A percentile compares a stretch with the other conserved stretches of the same genome.
These are phyloP conservation scores for Irpex sp. DNA, from an alignment of 1,284 basidiomycete species.

Conservation along the genomic window DNA sequence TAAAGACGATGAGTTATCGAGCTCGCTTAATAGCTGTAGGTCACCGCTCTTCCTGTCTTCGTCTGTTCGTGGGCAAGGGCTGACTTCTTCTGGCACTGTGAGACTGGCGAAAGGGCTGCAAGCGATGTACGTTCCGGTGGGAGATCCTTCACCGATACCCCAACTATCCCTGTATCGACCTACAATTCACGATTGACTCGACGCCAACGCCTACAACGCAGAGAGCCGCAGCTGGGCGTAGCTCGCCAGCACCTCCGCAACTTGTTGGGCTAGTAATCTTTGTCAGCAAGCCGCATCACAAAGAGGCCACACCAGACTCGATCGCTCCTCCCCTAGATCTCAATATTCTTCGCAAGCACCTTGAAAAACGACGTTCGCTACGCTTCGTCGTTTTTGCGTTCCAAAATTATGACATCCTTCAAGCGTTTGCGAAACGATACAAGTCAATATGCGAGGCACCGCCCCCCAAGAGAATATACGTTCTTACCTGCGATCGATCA, in stretches of 20 bases:
- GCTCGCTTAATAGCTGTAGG: neutral
- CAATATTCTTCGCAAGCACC: neutral
- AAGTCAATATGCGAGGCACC: neutral
- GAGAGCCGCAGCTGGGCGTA: too few species aligned
- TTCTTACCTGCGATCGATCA: too few species aligned
- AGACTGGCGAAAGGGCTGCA: too few species aligned
- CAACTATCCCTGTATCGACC: too few species aligned
- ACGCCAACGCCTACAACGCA: too few species aligned
- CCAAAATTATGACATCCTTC: neutral
- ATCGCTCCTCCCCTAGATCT: neutral
- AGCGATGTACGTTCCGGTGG: too few species aligned
- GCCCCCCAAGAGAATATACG: too few species aligned
- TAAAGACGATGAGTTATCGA: neutral
- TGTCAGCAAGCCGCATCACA: neutral
- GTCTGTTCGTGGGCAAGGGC: neutral
- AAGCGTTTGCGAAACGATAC: neutral
- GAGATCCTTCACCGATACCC: too few species aligned
- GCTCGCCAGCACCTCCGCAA: too few species aligned
- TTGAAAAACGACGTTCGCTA: neutral
- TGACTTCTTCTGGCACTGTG: too few species aligned
- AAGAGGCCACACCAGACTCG: neutral
- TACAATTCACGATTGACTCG: too few species aligned
- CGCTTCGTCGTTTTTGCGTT: neutral
- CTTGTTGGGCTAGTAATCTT: too few species aligned
- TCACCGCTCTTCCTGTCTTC: neutral